Evolutionary conservation across 2,329 filamentous ascomycete species (phyloP), one percentile per base, ranked within the genome.

Genomic region (Neopestalotiopsis rosae): DNA sequence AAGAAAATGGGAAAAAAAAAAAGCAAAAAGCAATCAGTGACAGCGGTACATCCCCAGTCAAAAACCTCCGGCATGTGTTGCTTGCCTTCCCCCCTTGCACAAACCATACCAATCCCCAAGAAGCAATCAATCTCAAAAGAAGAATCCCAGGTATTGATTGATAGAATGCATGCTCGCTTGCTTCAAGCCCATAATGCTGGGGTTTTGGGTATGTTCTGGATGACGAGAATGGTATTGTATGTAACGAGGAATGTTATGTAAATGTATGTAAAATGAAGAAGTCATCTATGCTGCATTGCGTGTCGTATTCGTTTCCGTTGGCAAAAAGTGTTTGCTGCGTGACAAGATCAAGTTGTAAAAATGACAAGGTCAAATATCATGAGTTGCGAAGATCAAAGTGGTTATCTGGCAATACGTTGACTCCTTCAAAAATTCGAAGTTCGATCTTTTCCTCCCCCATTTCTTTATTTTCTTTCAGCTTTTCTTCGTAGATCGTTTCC

Each of bases 131-230:
- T 7, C 6, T 7, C 6, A 38, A 38, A 38, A 38, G 34, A 38
- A 38, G 34, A 38, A 38, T 10, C 34, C 34, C 34, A 7, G 34
- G 34, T 38, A 38, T 38, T 38, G 34, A 38, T 38, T 38, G 34
- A 38, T 52, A 14, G 57, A 61, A 61, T 34, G 57, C 57, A 24
- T 52, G 45, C 45, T 52, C 45, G 45, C 45, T 52, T 52, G 45
- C 7, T n/a, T 14, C 45, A 52, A 38, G 45, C n/a, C 45, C 45
- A 52, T 38, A 52, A 52, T 52, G 45, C 45, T 38, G 6, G 6
- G 6, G 6, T 17, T 52, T 52, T 20, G 45, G 17, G 45, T 52
- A 52, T 52, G 45, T n/a, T 52, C 2, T 28, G 3, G 24, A 28
- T 28, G 9, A 52, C 9, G 20, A 49, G 9, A n/a, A 52, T 49